These are phyloP conservation scores for Plantago lanceolata DNA, from an alignment of 305 asterid genomes.

Conservation along the genomic window DNA sequence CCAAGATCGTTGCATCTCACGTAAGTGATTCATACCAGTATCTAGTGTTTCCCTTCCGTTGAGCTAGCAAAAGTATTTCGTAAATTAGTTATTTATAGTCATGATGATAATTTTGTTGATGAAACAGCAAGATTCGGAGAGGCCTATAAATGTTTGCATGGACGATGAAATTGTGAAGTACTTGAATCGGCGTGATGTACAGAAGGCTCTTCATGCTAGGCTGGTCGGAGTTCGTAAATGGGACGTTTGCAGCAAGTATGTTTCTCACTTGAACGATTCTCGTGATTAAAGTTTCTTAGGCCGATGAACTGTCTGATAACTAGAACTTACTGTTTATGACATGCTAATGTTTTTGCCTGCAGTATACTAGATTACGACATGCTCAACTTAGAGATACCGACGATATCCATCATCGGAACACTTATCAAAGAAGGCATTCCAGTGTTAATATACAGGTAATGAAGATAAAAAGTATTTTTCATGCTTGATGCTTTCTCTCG, in stretches of 20 bases:
- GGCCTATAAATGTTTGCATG: constrained; percentile 58
- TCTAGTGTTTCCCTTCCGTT: not conserved
- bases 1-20: constrained; percentile 47
- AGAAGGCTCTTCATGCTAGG: constrained; percentile 57
- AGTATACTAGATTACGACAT: constrained; percentile 54
- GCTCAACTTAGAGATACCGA: constrained; percentile 55
- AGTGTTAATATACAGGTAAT: constrained; percentile 58
- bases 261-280: constrained; percentile 9
- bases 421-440: constrained; percentile 48
- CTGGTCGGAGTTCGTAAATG: constrained; percentile 59
- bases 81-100: not conserved
- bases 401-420: constrained; percentile 43
- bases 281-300: not conserved
- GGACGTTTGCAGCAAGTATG: constrained; percentile 62
- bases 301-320: not conserved
- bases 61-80: not conserved
- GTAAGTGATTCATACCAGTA: constrained; percentile 26
- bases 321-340: not conserved
- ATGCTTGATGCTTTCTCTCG: not conserved
- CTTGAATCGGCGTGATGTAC: constrained; percentile 59
- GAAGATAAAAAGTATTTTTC: not conserved
- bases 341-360: constrained; percentile 16
- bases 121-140: constrained; percentile 43
- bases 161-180: constrained; percentile 61
- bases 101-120: not conserved